These are phyloP conservation scores for Backusella morwellensis DNA, from an alignment of 192 early-diverging fungal genomes.

Conservation along the genomic window DNA sequence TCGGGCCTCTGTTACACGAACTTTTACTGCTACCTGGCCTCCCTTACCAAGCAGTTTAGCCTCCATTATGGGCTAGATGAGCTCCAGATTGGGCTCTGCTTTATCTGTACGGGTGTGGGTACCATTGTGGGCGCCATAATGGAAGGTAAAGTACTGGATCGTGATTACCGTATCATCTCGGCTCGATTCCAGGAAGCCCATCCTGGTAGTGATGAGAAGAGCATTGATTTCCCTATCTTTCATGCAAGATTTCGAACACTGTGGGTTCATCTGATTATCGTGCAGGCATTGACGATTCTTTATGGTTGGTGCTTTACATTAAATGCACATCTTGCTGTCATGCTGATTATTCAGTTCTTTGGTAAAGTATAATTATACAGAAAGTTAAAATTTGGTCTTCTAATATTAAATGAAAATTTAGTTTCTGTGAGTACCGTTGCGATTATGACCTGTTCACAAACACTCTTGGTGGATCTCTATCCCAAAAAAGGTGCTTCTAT, in stretches of 20 bases:
- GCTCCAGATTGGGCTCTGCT: not conserved
- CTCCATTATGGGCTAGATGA: not conserved
- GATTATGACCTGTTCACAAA: not conserved
- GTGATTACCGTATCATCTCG: not conserved
- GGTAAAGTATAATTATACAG: not conserved
- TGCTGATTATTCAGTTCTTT: constrained; percentile 12
- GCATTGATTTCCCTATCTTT: constrained; percentile 11
- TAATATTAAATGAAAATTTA: no score
- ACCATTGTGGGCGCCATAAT: not conserved
- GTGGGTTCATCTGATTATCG: constrained; percentile 16
- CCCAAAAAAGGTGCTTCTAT: constrained; percentile 26
- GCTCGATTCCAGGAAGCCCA: no score
- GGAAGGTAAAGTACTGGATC: not conserved
- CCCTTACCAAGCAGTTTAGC: not conserved
- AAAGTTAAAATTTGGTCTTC: no score
- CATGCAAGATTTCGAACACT: constrained; percentile 21
- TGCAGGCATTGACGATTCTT: constrained; percentile 10
- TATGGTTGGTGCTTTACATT: not conserved
- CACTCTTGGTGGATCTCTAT: constrained; percentile 31
- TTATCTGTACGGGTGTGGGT: not conserved
- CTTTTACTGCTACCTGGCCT: not conserved
- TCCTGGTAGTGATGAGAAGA: not conserved
- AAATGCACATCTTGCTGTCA: not conserved
- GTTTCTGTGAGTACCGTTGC: no score
- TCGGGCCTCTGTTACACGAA: not conserved